Evolutionary conservation across 805 yeast species (phyloP).

Genomic region (Sugiyamaella mastotermitis): DNA sequence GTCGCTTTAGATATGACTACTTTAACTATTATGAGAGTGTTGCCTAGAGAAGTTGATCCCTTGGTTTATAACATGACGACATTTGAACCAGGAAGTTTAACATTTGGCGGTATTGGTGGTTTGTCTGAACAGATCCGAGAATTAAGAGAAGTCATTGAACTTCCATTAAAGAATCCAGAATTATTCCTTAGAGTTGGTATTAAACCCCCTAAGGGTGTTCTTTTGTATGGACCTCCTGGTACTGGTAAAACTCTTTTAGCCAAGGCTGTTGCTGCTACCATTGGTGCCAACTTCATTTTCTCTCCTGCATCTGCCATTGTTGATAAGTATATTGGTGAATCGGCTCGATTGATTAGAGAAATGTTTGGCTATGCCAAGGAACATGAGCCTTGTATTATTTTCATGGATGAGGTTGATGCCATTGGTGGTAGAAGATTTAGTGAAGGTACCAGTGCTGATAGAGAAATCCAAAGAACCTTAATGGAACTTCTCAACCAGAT

Average conservation of each 20-base stretch:
- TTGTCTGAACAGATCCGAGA: slow-evolving; percentile 92
- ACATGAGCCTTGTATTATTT: slow-evolving; percentile 96
- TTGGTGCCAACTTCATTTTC: slow-evolving; percentile 95
- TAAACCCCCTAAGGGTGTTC: slow-evolving; percentile 97
- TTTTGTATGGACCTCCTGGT: slow-evolving; percentile 97
- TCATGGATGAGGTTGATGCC: slow-evolving; percentile 98
- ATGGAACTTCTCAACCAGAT: slow-evolving; percentile 96
- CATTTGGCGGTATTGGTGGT: slow-evolving; percentile 95
- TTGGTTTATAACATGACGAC: slow-evolving; percentile 97
- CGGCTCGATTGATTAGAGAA: slow-evolving; percentile 93
- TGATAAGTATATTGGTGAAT: slow-evolving; percentile 96
- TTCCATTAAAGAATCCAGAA: slow-evolving; percentile 96
- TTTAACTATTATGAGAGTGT: slow-evolving; percentile 90
- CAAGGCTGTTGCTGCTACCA: slow-evolving; percentile 97
- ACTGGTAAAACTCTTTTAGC: slow-evolving; percentile 96
- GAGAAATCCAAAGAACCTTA: slow-evolving; percentile 95
- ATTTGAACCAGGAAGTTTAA: slow-evolving; percentile 94
- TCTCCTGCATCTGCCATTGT: slow-evolving; percentile 99
- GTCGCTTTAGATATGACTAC: slow-evolving; percentile 98
- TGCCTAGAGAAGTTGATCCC: slow-evolving; percentile 98
- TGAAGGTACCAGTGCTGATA: slow-evolving; percentile 97
- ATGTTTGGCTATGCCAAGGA: slow-evolving; percentile 98
- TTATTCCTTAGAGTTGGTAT: slow-evolving; percentile 92
- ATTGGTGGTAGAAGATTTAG: slow-evolving; percentile 97
- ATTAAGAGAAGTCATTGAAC: slow-evolving; percentile 93